Percentiles rank a stretch among this genome's conserved stretches.
These are phyloP conservation scores for Ramaria sp. DNA, from an alignment of 768 basidiomycete genomes.

Conservation along the genomic window DNA sequence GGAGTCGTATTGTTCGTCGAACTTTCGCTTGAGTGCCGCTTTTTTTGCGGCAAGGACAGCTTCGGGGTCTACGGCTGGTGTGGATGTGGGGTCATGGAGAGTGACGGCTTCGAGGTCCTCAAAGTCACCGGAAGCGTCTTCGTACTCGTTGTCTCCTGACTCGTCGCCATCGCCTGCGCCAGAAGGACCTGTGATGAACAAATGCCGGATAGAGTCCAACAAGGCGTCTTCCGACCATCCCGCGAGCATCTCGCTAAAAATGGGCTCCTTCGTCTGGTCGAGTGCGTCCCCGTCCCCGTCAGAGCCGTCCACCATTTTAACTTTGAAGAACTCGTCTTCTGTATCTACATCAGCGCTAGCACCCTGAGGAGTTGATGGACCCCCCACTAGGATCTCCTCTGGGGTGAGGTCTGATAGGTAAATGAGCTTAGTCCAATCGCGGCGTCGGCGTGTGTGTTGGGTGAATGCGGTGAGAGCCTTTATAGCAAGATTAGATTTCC, in stretches of 20 bases:
- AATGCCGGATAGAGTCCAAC: slow-evolving; percentile 72
- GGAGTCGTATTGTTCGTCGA: slow-evolving; percentile 87
- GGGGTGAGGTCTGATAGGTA: slow-evolving; percentile 64
- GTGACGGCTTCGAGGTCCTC: slow-evolving; percentile 28
- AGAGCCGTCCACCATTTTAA: slow-evolving; percentile 28
- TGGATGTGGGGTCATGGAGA: slow-evolving; percentile 6
- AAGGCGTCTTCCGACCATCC: slow-evolving; percentile 81
- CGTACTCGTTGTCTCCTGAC: slow-evolving; percentile 30
- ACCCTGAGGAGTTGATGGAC: slow-evolving; percentile 12
- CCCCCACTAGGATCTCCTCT: slow-evolving; percentile 46
- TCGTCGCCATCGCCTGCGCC: slow-evolving; percentile 24
- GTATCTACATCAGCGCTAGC: slow-evolving; percentile 20
- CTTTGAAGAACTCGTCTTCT: slow-evolving; percentile 63
- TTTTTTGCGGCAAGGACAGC: slow-evolving; percentile 70
- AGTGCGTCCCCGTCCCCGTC: slow-evolving; percentile 32
- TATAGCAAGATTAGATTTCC: slow-evolving; percentile 59
- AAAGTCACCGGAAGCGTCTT: slow-evolving; percentile 27
- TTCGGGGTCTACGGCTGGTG: slow-evolving; percentile 24
- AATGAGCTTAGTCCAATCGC: slow-evolving; percentile 79
- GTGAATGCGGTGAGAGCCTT: slow-evolving; percentile 37
- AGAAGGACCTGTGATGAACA: slow-evolving; percentile 71
- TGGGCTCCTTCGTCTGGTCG: slow-evolving; percentile 58
- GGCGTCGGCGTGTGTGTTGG: slow-evolving; percentile 30
- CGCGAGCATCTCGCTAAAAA: slow-evolving; percentile 40
- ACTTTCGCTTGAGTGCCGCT: slow-evolving; percentile 84